Percentiles rank a stretch among this genome's conserved stretches.
Evolutionary conservation across 169 alveolate species (phyloP).

Genomic region (Cytauxzoon felis): DNA sequence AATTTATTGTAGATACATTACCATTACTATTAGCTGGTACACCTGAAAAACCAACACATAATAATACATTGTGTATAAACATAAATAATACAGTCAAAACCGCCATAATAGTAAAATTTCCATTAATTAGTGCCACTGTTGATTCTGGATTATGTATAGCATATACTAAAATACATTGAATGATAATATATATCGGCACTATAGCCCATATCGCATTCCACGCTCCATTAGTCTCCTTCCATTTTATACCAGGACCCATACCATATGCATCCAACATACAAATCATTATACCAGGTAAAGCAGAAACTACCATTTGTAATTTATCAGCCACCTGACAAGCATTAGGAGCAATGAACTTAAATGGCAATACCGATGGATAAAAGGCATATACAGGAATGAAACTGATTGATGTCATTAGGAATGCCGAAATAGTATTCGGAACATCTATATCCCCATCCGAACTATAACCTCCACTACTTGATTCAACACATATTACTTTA

Average conservation of each 20-base stretch:
- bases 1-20: constrained; percentile 1
- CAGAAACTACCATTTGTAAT: constrained; percentile 5
- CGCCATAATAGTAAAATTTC: constrained; percentile 1
- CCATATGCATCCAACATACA: not conserved
- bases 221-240: not conserved
- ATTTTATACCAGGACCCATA: constrained; percentile 2
- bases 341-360: not conserved
- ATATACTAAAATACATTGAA: not conserved
- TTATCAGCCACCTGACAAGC: not conserved
- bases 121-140: not conserved
- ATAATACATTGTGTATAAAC: not conserved
- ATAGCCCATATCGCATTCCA: constrained; percentile 5
- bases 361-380: constrained; percentile 12
- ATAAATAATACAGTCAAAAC: constrained; percentile 1
- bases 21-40: constrained; percentile 1
- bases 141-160: not conserved
- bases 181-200: not conserved
- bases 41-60: constrained; percentile 12
- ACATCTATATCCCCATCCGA: not conserved
- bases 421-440: not conserved
- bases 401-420: constrained; percentile 8
- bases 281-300: constrained; percentile 4
- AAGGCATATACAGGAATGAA: constrained; percentile 3
- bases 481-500: not conserved
- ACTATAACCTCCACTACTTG: not conserved